Evolutionary conservation across 441 rosid genomes (phyloP).

Genomic region (Manihot esculenta): DNA sequence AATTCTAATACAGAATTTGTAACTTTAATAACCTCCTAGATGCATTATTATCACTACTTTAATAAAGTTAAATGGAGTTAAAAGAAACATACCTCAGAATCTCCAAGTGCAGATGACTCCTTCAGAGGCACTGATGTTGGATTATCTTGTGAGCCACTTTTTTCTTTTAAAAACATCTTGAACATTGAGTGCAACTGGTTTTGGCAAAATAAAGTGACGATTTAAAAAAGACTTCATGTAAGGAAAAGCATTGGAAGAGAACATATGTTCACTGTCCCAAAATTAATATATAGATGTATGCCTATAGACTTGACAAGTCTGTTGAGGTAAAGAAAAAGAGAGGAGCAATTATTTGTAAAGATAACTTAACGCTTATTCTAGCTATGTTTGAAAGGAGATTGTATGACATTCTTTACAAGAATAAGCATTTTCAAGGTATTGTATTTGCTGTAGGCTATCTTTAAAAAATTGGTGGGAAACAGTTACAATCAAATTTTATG

Average conservation of each 20-base stretch:
- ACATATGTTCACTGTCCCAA: background rate
- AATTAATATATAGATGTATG: background rate
- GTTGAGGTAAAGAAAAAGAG: background rate
- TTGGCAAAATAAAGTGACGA: constrained; percentile 3
- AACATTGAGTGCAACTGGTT: constrained; percentile 50
- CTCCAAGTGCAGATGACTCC: constrained; percentile 37
- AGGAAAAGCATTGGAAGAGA: background rate
- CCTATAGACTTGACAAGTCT: background rate
- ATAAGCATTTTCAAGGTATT: background rate
- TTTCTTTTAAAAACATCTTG: constrained; percentile 37
- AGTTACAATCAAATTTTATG: background rate
- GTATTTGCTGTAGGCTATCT: background rate
- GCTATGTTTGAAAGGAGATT: background rate
- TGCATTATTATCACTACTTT: background rate
- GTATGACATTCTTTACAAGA: background rate
- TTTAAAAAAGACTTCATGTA: background rate
- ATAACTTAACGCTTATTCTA: background rate
- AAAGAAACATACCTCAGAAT: constrained; percentile 41
- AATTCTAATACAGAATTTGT: background rate
- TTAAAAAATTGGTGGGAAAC: background rate
- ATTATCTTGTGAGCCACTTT: constrained; percentile 27
- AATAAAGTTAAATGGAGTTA: background rate
- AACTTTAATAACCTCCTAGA: background rate
- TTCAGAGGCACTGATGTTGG: constrained; percentile 36
- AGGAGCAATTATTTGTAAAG: background rate